Evolutionary conservation across 1,139 yeast genomes (phyloP), one percentile per base, ranked within the genome.

Genomic region (Geotrichum aggregatum): DNA sequence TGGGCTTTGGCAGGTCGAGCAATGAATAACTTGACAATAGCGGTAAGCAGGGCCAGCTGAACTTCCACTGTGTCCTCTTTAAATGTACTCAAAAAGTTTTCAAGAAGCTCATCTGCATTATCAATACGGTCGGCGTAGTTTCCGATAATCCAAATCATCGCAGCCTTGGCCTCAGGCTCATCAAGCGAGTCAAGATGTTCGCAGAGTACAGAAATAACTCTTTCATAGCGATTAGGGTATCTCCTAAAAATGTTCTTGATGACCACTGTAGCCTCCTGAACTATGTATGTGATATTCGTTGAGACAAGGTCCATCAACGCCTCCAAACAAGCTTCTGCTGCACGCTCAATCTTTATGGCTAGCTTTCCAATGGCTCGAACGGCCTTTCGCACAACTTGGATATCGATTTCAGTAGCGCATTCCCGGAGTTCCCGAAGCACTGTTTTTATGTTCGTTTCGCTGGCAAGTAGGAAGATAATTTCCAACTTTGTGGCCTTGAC

Each of bases 401-500:
- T 79, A 65, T 88, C 96, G 31, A 87, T 84, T 60, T 87, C 95
- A 0, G 91, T 79, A 3, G 95, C 94, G 66, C 89, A 88, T 62
- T 87, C 95, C 59, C 83, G 86, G 44, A 91, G 70, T 64, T 91
- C 98, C 24, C 80, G 72, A 45, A 89, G 70, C 0, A 91, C 92
- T 24, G 76, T 71, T 11, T 71, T 73, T 44, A 85, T 76, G 58
- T 86, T 88, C 1, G 66, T 59, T 53, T 80, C 83, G 59, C 80
- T 78, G 1, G 97, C 95, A 46, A 91, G 71, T 34, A 88, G 71
- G 62, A 86, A 88, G 28, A 91, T 81, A 53, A 92, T 85, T 64
- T 91, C 98, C 44, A 92, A 73, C 63, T 92, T 91, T 8, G 97
- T 87, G 61, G 89, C 94, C 66, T 89, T 88, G 63, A 92, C 84